These are phyloP conservation scores for Cinchona pubescens DNA, from an alignment of 257 asterid species.

Conservation along the genomic window DNA sequence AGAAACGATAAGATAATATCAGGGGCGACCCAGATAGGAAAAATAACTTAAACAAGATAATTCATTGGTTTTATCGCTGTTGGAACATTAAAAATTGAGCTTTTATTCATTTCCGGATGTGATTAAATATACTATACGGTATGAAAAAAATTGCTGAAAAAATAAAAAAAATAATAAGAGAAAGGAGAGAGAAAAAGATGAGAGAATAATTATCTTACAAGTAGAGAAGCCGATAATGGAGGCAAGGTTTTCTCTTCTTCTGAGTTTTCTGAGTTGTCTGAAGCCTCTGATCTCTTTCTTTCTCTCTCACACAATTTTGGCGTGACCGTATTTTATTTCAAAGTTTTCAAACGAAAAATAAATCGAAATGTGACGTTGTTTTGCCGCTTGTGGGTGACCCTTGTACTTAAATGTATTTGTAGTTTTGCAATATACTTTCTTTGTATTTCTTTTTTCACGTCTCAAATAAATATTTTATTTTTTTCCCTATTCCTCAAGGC, in stretches of 20 bases:
- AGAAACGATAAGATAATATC: slow-evolving; percentile 10
- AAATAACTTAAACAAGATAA: slow-evolving; percentile 4
- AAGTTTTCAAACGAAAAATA: not conserved
- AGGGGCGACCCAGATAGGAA: not conserved
- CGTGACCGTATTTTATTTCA: slow-evolving; percentile 15
- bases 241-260: slow-evolving; percentile 12
- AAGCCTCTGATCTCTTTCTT: slow-evolving; percentile 11
- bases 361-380: not conserved
- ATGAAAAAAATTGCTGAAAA: not conserved
- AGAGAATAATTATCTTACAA: slow-evolving; percentile 25
- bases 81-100: slow-evolving; percentile 15
- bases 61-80: slow-evolving; percentile 27
- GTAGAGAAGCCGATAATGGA: slow-evolving; percentile 12
- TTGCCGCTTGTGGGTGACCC: not conserved
- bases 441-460: not conserved
- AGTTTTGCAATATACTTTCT: not conserved
- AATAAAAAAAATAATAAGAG: not conserved
- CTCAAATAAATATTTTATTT: too few species aligned
- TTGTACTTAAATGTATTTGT: not conserved
- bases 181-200: not conserved
- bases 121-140: too few species aligned
- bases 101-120: not conserved
- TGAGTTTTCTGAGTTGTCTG: slow-evolving; percentile 9
- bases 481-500: too few species aligned
- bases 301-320: slow-evolving; percentile 3